phyloP scores from a whole-genome alignment of 2,329 filamentous ascomycete species.

The Diplodia mutila region DNA sequence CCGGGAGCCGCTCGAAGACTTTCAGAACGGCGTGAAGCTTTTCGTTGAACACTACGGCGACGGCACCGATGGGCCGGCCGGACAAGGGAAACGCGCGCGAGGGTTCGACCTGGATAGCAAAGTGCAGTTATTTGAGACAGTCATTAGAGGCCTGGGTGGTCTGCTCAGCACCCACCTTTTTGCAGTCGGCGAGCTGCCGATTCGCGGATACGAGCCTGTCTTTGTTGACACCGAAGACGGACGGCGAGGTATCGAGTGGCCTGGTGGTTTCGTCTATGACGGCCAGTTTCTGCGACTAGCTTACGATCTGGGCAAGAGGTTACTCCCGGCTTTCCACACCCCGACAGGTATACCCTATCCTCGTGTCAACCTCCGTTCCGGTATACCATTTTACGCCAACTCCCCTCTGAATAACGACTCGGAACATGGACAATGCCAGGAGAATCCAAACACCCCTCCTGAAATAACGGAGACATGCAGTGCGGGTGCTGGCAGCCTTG shows the following conservation, averaged over 20 bases:
- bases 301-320: conserved; percentile 77
- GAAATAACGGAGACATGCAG: conserved; percentile 97
- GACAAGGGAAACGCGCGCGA: conserved; percentile 70
- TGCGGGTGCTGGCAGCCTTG: conserved; percentile 92
- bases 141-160: conserved; percentile 89
- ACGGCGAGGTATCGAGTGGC: conserved; percentile 65
- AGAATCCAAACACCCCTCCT: conserved; percentile 48
- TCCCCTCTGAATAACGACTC: conserved; percentile 72
- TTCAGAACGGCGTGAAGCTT: conserved; percentile 76
- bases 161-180: conserved; percentile 92
- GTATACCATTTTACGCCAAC: conserved; percentile 89
- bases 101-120: conserved; percentile 97
- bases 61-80: conserved; percentile 69
- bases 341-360: conserved; percentile 92
- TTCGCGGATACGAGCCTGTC: conserved; percentile 70
- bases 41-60: conserved; percentile 87
- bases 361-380: conserved; percentile 85
- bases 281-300: conserved; percentile 90
- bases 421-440: conserved; percentile 52
- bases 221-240: conserved; percentile 40
- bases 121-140: conserved; percentile 97
- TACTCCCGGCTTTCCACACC: conserved; percentile 91
- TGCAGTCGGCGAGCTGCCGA: conserved; percentile 86
- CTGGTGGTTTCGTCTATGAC: conserved; percentile 78
- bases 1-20: conserved; percentile 59